A percentile compares a stretch with the other conserved stretches of the same genome.
phyloP scores from a whole-genome alignment of 2,329 filamentous ascomycete genomes.

The Colletotrichum sp. region DNA sequence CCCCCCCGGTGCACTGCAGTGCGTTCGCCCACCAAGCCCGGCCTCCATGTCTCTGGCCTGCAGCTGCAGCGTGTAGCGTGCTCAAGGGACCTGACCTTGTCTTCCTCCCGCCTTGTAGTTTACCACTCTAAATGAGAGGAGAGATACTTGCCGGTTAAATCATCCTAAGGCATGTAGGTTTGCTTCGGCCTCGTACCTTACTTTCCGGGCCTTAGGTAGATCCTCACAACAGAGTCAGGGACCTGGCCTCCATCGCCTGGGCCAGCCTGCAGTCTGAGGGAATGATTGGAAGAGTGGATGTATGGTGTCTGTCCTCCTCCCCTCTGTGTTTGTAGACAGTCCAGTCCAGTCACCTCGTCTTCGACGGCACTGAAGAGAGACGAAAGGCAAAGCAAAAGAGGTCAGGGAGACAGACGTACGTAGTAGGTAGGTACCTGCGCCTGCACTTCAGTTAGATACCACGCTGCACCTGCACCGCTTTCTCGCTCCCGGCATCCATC shows the following conservation, averaged over 20 bases:
- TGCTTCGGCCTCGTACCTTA: background rate
- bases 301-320: background rate
- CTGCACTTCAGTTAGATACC: background rate
- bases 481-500: background rate
- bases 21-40: background rate
- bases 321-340: background rate
- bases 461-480: background rate
- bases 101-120: background rate
- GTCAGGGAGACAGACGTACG: background rate
- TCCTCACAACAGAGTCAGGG: conserved; percentile 1
- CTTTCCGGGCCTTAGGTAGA: background rate
- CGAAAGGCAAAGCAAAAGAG: background rate
- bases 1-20: background rate
- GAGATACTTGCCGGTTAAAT: background rate
- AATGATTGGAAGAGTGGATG: background rate
- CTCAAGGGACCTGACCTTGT: background rate
- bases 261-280: background rate
- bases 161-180: background rate
- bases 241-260: background rate
- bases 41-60: background rate
- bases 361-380: background rate
- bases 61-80: background rate
- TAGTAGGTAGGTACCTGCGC: background rate
- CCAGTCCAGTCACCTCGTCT: background rate
- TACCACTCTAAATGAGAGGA: background rate